Conservation (phyloP, 2,329 filamentous ascomycete genomes). For the Fusarium sulawesiense region DNA sequence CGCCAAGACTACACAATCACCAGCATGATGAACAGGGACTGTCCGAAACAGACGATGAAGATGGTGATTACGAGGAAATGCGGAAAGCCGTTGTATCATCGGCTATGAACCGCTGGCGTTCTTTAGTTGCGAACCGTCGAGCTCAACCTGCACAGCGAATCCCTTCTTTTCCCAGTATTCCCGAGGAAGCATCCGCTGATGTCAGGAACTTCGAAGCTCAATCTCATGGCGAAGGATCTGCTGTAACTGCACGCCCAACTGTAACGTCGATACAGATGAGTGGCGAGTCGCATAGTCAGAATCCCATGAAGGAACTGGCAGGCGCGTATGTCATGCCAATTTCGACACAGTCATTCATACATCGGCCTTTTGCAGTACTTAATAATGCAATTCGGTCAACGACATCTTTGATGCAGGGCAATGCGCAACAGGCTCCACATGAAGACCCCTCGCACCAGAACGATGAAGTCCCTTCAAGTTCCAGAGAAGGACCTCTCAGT, state of each 20-base stretch:
- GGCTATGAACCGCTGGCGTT: conserved; percentile 43
- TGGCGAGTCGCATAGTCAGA: conserved; percentile 8
- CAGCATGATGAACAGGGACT: conserved; percentile 15
- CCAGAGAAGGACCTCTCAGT: background rate
- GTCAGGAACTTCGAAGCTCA: conserved; percentile 26
- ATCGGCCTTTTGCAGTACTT: conserved; percentile 19
- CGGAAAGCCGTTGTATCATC: conserved; percentile 39
- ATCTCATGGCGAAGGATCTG: conserved; percentile 15
- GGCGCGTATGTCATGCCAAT: background rate
- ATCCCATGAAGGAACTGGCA: conserved; percentile 14
- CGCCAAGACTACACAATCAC: background rate
- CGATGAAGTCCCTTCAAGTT: conserved; percentile 1
- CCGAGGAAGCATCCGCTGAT: conserved; percentile 28
- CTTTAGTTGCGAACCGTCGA: conserved; percentile 32
- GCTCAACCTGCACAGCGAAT: conserved; percentile 20
- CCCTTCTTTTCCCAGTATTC: conserved; percentile 25
- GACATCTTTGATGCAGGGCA: conserved; percentile 13
- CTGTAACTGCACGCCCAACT: conserved; percentile 6
- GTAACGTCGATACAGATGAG: conserved; percentile 15
- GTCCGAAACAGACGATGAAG: conserved; percentile 28
- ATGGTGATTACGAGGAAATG: conserved; percentile 27
- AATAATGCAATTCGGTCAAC: conserved; percentile 20
- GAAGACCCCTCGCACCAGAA: conserved; percentile 5
- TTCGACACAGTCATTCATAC: conserved; percentile 23
- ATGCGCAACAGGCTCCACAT: background rate